These are phyloP conservation scores for Cyclotella kingstonii DNA, from an alignment of 108 stramenopile genomes.

Conservation along the genomic window DNA sequence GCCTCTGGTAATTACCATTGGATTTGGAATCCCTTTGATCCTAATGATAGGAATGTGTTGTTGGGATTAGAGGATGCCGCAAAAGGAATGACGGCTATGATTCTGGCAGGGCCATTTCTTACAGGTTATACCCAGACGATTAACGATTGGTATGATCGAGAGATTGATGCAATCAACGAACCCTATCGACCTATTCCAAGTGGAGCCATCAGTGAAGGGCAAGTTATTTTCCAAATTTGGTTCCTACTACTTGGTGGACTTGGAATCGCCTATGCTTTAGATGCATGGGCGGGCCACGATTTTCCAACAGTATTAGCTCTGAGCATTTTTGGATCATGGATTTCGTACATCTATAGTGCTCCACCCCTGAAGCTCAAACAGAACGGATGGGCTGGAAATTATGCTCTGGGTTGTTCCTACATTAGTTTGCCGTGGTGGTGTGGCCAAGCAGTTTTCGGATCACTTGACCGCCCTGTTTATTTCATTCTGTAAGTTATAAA, in stretches of 20 bases:
- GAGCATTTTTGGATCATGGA: conserved; percentile 87
- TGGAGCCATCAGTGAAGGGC: conserved; percentile 86
- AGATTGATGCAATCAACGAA: conserved; percentile 98
- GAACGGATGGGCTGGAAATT: conserved; percentile 96
- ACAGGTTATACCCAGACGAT: conserved; percentile 98
- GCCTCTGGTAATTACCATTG: conserved; percentile 95
- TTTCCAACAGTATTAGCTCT: conserved; percentile 79
- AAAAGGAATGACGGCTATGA: conserved; percentile 88
- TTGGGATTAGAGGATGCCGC: conserved; percentile 80
- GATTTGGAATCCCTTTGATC: conserved; percentile 96
- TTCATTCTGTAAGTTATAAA: conserved; percentile 77
- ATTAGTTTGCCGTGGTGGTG: conserved; percentile 98
- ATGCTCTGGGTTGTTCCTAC: conserved; percentile 94
- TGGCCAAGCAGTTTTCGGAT: conserved; percentile 93
- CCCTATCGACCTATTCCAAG: conserved; percentile 95
- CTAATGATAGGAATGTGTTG: conserved; percentile 74
- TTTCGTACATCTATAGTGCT: conserved; percentile 97
- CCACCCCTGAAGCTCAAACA: conserved; percentile 94
- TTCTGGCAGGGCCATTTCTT: conserved; percentile 91
- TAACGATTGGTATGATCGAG: conserved; percentile 98
- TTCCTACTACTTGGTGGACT: conserved; percentile 87
- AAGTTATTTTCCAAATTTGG: conserved; percentile 94
- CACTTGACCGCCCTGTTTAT: conserved; percentile 82
- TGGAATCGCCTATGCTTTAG: conserved; percentile 87
- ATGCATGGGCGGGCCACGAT: conserved; percentile 92